Percentiles rank a stretch among this genome's conserved stretches.
phyloP scores from a whole-genome alignment of 768 basidiomycete genomes.

The Asterophora lycoperdoides region DNA sequence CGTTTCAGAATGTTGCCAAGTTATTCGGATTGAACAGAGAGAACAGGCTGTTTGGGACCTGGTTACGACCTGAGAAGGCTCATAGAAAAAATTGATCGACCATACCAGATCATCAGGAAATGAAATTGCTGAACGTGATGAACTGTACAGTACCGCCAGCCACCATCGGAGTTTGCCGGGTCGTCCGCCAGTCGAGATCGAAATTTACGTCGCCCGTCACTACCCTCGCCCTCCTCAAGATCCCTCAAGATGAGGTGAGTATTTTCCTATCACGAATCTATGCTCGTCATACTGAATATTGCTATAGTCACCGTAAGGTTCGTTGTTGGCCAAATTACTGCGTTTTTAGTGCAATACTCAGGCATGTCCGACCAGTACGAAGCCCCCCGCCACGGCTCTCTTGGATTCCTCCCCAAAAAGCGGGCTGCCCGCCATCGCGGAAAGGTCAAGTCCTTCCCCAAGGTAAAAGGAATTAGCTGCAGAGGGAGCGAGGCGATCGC shows the following conservation, averaged over 20 bases:
- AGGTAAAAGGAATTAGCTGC: slow-evolving; percentile 47
- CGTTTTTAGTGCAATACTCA: slow-evolving; percentile 4
- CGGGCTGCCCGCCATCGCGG: slow-evolving; percentile 96
- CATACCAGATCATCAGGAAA: slow-evolving; percentile 13
- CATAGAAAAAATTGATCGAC: too few relatives aligned
- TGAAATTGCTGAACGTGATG: slow-evolving; percentile 10
- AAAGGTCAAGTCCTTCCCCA: slow-evolving; percentile 99
- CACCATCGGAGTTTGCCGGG: slow-evolving; percentile 34
- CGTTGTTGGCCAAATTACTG: slow-evolving; percentile 14
- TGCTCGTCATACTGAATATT: slow-evolving; percentile 12
- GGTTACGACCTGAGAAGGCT: too few relatives aligned
- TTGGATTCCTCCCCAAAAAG: slow-evolving; percentile 97
- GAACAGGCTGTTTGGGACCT: too few relatives aligned
- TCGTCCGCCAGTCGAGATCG: slow-evolving; percentile 11
- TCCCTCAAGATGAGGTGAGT: slow-evolving; percentile 63
- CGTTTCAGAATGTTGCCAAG: too few relatives aligned
- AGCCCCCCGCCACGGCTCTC: slow-evolving; percentile 97
- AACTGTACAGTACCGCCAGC: slow-evolving; percentile 40
- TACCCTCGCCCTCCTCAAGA: slow-evolving; percentile 38
- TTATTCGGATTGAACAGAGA: too few relatives aligned
- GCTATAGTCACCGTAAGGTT: slow-evolving; percentile 83
- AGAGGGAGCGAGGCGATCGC: neutral
- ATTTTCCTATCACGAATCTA: slow-evolving; percentile 2
- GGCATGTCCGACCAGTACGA: slow-evolving; percentile 62
- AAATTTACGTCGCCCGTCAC: slow-evolving; percentile 28